Percentiles rank a stretch among this genome's conserved stretches.
These are phyloP conservation scores for Rhizopogon vesiculosus DNA, from an alignment of 768 basidiomycete species.

Conservation along the genomic window DNA sequence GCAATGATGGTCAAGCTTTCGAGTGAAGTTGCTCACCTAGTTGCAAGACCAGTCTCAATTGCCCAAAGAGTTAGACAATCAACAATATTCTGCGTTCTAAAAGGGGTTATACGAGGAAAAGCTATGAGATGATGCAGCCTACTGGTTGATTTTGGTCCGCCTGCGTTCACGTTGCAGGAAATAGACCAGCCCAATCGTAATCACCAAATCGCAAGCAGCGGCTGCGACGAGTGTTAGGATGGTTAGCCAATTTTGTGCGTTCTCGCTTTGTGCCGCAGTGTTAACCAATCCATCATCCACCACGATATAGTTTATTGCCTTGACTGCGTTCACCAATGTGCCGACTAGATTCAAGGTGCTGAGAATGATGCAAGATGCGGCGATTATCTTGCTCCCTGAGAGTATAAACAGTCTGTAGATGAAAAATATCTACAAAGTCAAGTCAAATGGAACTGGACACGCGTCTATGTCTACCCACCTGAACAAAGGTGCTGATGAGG, in stretches of 20 bases:
- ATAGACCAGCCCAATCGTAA: constrained; percentile 2
- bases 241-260: constrained; percentile 2
- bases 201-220: constrained; percentile 3
- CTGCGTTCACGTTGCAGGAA: constrained; percentile 1
- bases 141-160: not conserved
- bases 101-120: not conserved
- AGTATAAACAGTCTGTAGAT: constrained; percentile 2
- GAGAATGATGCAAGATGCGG: not conserved
- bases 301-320: not conserved
- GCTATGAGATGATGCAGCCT: not conserved
- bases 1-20: not conserved
- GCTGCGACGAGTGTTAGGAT: constrained; percentile 3
- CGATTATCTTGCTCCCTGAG: not conserved
- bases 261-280: not conserved
- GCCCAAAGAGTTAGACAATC: not conserved
- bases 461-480: not conserved
- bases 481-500: constrained; percentile 3
- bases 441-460: not conserved
- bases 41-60: not conserved
- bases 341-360: not conserved
- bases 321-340: constrained; percentile 1
- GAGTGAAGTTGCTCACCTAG: not conserved
- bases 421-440: not conserved
- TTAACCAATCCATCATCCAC: too few relatives aligned
- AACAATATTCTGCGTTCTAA: not conserved